Evolutionary conservation across 225 moss, liverwort and hornwort genomes (phyloP), one percentile per base, ranked within the genome.

Genomic region (Pleurozium schreberi): DNA sequence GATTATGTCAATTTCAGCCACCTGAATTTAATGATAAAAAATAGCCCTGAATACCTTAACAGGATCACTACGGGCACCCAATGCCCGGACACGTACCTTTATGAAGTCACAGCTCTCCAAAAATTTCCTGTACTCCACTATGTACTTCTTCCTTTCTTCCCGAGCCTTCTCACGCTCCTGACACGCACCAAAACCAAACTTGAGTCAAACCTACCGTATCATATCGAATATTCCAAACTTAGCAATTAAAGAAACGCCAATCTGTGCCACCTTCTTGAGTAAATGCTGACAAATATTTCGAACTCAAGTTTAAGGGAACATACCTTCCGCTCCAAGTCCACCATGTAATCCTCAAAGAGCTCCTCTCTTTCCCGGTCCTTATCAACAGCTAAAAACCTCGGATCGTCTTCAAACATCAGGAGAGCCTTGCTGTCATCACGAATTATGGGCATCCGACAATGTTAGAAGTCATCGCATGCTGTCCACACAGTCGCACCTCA

Each of bases 111-210:
- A 99, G 87, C 95, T 92, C 90, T 97, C 99, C 86, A 99, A 90
- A 87, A 96, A 97, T 22, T 87, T 90, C 42, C 96, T 93, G 88
- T 99, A 99, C 84, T 99, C 99, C 50, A 93, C 89, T 59, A 99
- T 89, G 80, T 99, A 92, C 90, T 94, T 99, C 93, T 99, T 99
- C 85, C 97, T 95, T 78, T 97, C 99, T 90, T 97, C 99, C 63
- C 99, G 95, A 90, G 97, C 99, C 94, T 95, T 99, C 89, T 99
- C 99, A 38, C 99, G 95, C 90, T 99, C 99, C 98, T 98, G 92
- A 34, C 77, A 91, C 26, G 33, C 81, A 85, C 71, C 70, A 43
- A 77, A 79, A 73, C 4, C 82, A 73, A 76, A 49, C 77, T 38
- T 86, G 76, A 27, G 80, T 88, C 74, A 91, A 47, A 62, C 78